These are phyloP conservation scores for Lolium multiflorum DNA, from an alignment of 176 grass and related monocot species.

Conservation along the genomic window DNA sequence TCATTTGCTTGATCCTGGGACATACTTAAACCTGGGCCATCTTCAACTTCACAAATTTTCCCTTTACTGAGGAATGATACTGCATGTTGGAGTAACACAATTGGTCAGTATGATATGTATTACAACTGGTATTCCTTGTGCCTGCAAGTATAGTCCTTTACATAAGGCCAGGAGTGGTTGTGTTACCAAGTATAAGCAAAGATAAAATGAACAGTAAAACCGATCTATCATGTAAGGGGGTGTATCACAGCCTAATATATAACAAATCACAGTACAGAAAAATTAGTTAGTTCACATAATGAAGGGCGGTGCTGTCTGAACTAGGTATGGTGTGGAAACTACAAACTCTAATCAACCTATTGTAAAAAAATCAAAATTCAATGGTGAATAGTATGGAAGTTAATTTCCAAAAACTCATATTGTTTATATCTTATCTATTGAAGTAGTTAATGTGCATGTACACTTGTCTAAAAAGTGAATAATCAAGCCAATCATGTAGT, in stretches of 20 bases:
- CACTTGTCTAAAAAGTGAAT: slow-evolving; percentile 5
- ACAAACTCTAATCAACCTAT: slow-evolving; percentile 15
- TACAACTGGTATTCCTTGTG: neutral
- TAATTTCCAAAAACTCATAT: neutral
- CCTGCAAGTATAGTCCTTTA: slow-evolving; percentile 13
- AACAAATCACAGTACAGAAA: neutral
- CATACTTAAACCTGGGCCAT: slow-evolving; percentile 35
- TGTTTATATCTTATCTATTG: neutral
- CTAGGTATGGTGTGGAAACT: neutral
- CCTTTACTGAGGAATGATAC: slow-evolving; percentile 82
- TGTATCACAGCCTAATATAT: neutral
- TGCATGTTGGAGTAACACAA: slow-evolving; percentile 40
- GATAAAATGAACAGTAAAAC: slow-evolving; percentile 30
- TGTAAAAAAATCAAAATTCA: neutral
- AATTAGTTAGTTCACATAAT: slow-evolving; percentile 13
- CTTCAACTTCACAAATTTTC: slow-evolving; percentile 43
- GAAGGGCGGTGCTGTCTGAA: neutral
- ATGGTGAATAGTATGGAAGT: slow-evolving; percentile 21
- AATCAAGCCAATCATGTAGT: neutral
- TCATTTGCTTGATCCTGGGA: slow-evolving; percentile 30
- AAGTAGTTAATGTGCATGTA: neutral
- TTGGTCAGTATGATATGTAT: slow-evolving; percentile 12
- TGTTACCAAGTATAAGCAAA: slow-evolving; percentile 16
- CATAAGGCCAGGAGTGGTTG: neutral
- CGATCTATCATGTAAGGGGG: neutral